These are phyloP conservation scores for Fusarium papillatum DNA, from an alignment of 2,329 filamentous ascomycete genomes.

Conservation along the genomic window DNA sequence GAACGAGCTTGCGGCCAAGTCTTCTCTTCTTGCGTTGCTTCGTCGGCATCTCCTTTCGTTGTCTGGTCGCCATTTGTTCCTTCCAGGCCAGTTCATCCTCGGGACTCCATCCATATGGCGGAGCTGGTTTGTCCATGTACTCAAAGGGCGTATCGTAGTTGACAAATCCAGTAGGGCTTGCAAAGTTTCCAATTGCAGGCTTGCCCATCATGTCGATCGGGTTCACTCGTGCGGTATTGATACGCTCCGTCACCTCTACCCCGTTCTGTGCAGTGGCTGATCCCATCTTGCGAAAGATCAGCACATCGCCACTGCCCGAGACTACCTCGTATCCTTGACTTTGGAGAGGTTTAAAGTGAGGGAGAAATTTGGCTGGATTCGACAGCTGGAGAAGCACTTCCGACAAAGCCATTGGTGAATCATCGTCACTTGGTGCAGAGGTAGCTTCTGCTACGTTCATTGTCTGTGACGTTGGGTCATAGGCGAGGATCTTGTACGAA, in stretches of 20 bases:
- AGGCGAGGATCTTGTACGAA: slow-evolving; percentile 75
- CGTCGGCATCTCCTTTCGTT: slow-evolving; percentile 50
- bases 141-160: slow-evolving; percentile 65
- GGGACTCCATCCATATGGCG: slow-evolving; percentile 53
- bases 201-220: slow-evolving; percentile 70
- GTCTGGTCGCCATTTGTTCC: slow-evolving; percentile 49
- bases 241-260: neutral
- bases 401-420: slow-evolving; percentile 67
- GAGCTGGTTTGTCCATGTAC: slow-evolving; percentile 45
- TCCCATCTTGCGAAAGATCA: slow-evolving; percentile 75
- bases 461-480: slow-evolving; percentile 69
- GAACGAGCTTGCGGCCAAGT: slow-evolving; percentile 61
- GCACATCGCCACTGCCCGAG: slow-evolving; percentile 71
- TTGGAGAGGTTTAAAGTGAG: slow-evolving; percentile 71
- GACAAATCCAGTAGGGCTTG: slow-evolving; percentile 75
- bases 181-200: slow-evolving; percentile 67
- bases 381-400: slow-evolving; percentile 72
- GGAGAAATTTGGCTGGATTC: slow-evolving; percentile 75
- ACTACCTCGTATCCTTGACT: slow-evolving; percentile 76
- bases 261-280: slow-evolving; percentile 28
- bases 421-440: slow-evolving; percentile 63
- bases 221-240: slow-evolving; percentile 55
- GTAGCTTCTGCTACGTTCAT: slow-evolving; percentile 73
- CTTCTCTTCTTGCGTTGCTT: slow-evolving; percentile 53
- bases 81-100: slow-evolving; percentile 64